A percentile compares a stretch with the other conserved stretches of the same genome.
Evolutionary conservation across 305 asterid species (phyloP).

Genomic region (Petunia hybrid): DNA sequence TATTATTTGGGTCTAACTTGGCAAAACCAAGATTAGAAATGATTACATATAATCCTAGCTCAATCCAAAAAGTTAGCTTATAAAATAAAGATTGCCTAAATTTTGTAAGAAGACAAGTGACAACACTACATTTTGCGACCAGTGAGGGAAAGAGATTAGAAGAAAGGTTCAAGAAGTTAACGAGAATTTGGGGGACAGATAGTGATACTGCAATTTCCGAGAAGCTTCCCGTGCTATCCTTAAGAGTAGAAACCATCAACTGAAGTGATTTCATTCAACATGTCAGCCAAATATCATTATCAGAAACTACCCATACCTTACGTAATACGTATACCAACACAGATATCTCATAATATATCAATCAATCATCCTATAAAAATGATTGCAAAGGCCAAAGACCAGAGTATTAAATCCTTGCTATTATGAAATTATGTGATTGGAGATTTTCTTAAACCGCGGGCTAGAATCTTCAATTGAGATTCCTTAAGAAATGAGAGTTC

Average conservation of each 20-base stretch:
- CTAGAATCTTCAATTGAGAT: not conserved
- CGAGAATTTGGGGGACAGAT: not conserved
- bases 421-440: not conserved
- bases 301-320: not conserved
- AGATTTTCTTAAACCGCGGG: not conserved
- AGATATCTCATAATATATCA: not conserved
- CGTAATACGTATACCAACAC: not conserved
- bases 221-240: slow-evolving; percentile 1
- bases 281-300: not conserved
- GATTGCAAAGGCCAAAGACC: not conserved
- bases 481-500: slow-evolving; percentile 23
- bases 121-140: not conserved
- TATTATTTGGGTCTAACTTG: too few relatives aligned
- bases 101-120: too few relatives aligned
- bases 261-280: slow-evolving; percentile 20
- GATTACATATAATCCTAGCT: too few relatives aligned
- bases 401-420: not conserved
- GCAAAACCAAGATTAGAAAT: too few relatives aligned
- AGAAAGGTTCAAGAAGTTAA: not conserved
- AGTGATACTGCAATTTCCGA: slow-evolving; percentile 8
- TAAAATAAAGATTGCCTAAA: too few relatives aligned
- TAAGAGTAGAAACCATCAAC: not conserved
- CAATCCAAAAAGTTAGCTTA: too few relatives aligned
- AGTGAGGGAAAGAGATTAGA: not conserved
- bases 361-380: not conserved